Conservation (phyloP, 495 filamentous ascomycete genomes). For the Hypoxylon subgilvum region DNA sequence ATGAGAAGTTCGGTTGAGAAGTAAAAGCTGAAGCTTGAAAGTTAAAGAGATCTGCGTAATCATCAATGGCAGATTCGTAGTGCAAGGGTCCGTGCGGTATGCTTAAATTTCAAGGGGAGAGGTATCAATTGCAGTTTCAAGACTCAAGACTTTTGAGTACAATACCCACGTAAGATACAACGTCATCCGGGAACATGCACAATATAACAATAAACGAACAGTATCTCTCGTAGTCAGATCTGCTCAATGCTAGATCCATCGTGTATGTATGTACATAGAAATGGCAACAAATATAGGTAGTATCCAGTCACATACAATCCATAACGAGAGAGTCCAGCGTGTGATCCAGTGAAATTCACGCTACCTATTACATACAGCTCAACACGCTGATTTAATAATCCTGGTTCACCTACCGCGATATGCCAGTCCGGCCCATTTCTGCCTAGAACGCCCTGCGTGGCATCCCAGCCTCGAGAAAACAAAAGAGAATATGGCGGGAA, state of each 20-base stretch:
- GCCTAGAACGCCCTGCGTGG: constrained; percentile 23
- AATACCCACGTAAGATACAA: constrained; percentile 28
- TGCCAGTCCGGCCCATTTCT: too few relatives aligned
- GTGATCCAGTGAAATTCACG: too few relatives aligned
- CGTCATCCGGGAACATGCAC: not conserved
- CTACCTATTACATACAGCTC: not conserved
- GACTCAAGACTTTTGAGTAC: constrained; percentile 20
- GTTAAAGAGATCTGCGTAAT: not conserved
- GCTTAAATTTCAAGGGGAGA: not conserved
- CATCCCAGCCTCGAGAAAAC: too few relatives aligned
- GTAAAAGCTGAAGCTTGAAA: not conserved
- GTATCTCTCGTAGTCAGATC: too few relatives aligned
- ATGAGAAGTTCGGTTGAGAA: not conserved
- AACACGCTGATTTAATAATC: constrained; percentile 9
- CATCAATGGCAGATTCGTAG: too few relatives aligned
- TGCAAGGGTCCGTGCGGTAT: not conserved
- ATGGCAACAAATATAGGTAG: too few relatives aligned
- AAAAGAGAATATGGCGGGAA: constrained; percentile 5
- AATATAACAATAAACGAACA: too few relatives aligned
- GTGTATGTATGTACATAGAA: too few relatives aligned
- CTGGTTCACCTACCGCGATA: constrained; percentile 10
- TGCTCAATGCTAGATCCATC: too few relatives aligned
- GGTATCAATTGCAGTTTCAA: not conserved
- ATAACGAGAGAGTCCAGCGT: too few relatives aligned
- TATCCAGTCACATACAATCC: too few relatives aligned